These are phyloP conservation scores for Clathrus columnatus DNA, from an alignment of 768 basidiomycete genomes.

Conservation along the genomic window DNA sequence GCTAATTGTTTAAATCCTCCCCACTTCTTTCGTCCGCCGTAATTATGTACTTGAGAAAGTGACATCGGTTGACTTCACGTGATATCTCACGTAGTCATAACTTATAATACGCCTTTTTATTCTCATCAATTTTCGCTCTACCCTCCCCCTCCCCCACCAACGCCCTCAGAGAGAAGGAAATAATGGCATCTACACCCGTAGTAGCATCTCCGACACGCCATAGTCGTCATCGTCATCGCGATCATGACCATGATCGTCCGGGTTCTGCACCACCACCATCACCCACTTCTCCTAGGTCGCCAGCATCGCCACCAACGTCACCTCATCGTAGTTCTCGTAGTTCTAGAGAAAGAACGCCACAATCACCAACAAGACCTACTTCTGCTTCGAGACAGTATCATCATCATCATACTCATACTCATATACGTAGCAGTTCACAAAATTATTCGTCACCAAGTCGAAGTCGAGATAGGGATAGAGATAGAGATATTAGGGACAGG, in stretches of 20 bases:
- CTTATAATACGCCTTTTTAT: too few species aligned
- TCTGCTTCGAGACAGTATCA: background rate
- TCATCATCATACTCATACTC: background rate
- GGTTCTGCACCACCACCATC: background rate
- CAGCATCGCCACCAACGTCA: background rate
- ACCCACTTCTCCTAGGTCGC: background rate
- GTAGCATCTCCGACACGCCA: too few species aligned
- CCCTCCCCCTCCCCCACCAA: too few species aligned
- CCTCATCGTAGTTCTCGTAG: background rate
- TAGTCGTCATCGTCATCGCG: background rate
- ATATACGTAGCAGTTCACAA: background rate
- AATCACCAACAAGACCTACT: background rate
- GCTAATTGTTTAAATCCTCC: too few species aligned
- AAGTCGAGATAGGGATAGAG: background rate
- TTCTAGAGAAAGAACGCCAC: background rate
- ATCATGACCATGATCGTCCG: background rate
- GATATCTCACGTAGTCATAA: too few species aligned
- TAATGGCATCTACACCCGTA: too few species aligned
- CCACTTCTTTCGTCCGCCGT: too few species aligned
- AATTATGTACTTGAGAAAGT: too few species aligned
- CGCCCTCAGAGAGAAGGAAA: too few species aligned
- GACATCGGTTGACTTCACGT: too few species aligned
- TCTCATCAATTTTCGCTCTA: too few species aligned
- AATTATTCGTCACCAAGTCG: conserved; percentile 1
- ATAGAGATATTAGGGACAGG: too few species aligned